Base-by-base conservation (phyloP, 192 early-diverging fungal genomes). In the Pilobolus umbonatus region DNA sequence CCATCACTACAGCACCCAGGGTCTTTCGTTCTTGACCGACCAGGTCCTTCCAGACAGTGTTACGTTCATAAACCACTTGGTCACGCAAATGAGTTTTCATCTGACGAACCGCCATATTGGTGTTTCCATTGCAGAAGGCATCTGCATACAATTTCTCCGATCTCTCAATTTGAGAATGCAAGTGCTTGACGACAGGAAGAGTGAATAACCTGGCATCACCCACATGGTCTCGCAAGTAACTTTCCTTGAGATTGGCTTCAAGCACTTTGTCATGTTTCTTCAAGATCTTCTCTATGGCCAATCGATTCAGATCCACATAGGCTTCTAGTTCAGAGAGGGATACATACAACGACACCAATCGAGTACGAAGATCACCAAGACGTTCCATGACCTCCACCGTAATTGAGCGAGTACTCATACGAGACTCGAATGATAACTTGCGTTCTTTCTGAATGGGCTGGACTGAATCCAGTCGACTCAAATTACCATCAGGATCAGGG, bases 251-350 rank as follows among this genome's bases (percentile, higher is more conserved):
- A 9, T 61, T 55, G 35, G 76, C 80, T 6, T 77, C 74, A 9
- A 87, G 86, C 4, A 96, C 85, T 67, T 96, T 96, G 75, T 96
- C 94, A 66, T 88, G 92, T 77, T 96, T 96, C 74, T 96, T 96
- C 26, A 94, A 73, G 67, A 94, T 91, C 74, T 96, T 96, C 73
- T 79, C 70, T 69, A 96, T 94, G 24, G 92, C 94, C 7, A 85
- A 88, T 53, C 81, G 80, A 79, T 96, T 94, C 45, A 93, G 79
- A 38, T 90, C 84, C 19, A 88, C 82, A 55, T 87, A 96, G 10
- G 87, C 88, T 43, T 89, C 84, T 19, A 96, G 75, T 52, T 96
- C 91, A 35, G 81, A 83, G 7, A 96, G 71, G 10, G 79, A 68
- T 42, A 92, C 83, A 42, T 69, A 69, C 3, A 69, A 22, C 8